Percentiles rank a stretch among this genome's conserved stretches.
phyloP scores from a whole-genome alignment of 306 rosid genomes.

The Begonia masoniana region DNA sequence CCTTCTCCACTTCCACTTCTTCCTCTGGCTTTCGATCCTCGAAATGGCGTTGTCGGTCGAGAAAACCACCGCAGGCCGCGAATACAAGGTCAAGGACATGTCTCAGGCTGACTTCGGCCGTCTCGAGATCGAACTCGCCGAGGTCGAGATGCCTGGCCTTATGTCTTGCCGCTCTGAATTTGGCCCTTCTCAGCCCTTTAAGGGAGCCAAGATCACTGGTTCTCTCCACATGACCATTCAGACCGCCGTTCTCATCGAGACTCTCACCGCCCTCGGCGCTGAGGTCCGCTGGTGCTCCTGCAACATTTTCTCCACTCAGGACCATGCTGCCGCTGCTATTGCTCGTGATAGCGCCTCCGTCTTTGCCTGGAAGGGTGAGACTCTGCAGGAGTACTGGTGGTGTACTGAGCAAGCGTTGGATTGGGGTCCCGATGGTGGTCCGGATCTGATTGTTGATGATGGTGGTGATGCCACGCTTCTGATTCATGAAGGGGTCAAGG shows the following conservation, averaged over 20 bases:
- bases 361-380: slow-evolving; percentile 72
- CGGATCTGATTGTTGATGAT: slow-evolving; percentile 61
- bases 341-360: slow-evolving; percentile 59
- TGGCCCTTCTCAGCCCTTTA: slow-evolving; percentile 56
- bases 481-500: slow-evolving; percentile 61
- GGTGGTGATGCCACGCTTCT: slow-evolving; percentile 56
- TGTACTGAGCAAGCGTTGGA: slow-evolving; percentile 59
- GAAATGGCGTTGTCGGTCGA: slow-evolving; percentile 44
- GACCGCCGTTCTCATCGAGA: slow-evolving; percentile 61
- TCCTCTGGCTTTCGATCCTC: not conserved
- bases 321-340: slow-evolving; percentile 67
- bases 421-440: slow-evolving; percentile 63
- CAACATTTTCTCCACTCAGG: slow-evolving; percentile 77
- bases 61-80: slow-evolving; percentile 46
- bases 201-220: slow-evolving; percentile 58
- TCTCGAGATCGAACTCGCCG: slow-evolving; percentile 52
- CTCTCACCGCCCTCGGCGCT: slow-evolving; percentile 64
- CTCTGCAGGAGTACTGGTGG: slow-evolving; percentile 79
- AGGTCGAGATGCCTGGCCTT: slow-evolving; percentile 71
- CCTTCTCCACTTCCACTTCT: not conserved
- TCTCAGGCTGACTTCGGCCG: slow-evolving; percentile 61
- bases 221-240: slow-evolving; percentile 80
- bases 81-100: slow-evolving; percentile 68
- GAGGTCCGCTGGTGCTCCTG: slow-evolving; percentile 75
- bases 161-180: slow-evolving; percentile 44